Evolutionary conservation across 495 filamentous ascomycete genomes (phyloP).

Genomic region (Aspergillus nidulans): DNA sequence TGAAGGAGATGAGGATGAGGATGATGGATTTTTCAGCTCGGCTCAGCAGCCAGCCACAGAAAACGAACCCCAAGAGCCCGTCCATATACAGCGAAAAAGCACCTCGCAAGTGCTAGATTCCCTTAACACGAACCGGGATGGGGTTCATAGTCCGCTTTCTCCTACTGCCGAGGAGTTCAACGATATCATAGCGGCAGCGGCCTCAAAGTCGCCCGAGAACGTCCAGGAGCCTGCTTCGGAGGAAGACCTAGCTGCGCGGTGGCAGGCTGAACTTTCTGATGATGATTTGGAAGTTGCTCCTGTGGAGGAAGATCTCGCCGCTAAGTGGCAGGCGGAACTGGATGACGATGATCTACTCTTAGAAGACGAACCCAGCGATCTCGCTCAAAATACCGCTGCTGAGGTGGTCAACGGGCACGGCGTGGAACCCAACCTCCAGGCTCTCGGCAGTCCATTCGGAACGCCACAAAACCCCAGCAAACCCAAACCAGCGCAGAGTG

Average conservation of each 20-base stretch:
- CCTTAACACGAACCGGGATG: constrained; percentile 23
- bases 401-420: constrained; percentile 15
- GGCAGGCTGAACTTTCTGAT: constrained; percentile 25
- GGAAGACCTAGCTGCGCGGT: constrained; percentile 22
- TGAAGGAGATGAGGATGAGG: constrained; percentile 34
- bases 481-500: constrained; percentile 16
- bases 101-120: constrained; percentile 40
- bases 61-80: constrained; percentile 9
- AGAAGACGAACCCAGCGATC: constrained; percentile 51
- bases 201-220: constrained; percentile 19
- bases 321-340: constrained; percentile 79
- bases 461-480: constrained; percentile 22
- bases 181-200: constrained; percentile 26
- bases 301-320: constrained; percentile 61
- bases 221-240: constrained; percentile 12
- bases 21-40: constrained; percentile 36
- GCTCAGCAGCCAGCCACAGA: constrained; percentile 11
- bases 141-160: constrained; percentile 29
- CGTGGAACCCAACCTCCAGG: constrained; percentile 4
- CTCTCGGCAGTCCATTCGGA: constrained; percentile 32
- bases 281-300: constrained; percentile 21
- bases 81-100: constrained; percentile 39
- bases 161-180: constrained; percentile 31
- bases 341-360: constrained; percentile 72
- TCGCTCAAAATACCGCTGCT: constrained; percentile 19